Base-by-base conservation (phyloP, 2,329 filamentous ascomycete species). In the Drechslerella coelobrocha region DNA sequence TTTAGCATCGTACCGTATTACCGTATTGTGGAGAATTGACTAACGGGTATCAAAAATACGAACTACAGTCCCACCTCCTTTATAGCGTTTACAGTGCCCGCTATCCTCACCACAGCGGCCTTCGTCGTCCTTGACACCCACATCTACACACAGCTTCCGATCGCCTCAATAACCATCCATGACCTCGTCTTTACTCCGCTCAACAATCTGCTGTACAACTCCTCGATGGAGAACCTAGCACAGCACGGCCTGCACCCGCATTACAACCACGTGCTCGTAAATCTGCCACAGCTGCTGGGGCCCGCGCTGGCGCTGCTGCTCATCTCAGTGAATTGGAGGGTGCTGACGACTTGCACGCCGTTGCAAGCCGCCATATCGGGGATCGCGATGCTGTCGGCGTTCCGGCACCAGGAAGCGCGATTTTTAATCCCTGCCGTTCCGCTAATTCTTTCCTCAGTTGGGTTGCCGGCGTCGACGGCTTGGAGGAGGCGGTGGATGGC, bases 101-200 rank as follows among this genome's bases (percentile, higher is more conserved):
- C 96, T 52, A 77, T 86, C 73, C 84, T 86, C 63, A 83, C 94
- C 75, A 77, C 86, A 60, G 76, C 85, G 60, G 88, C 89, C 72
- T 90, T 86, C 29, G 78, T 66, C 5, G 29, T 61, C 31, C 51
- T 72, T 19, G 68, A 72, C 31, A 72, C 68, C n/a, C 60, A 66
- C 41, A 55, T 72, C 8, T 72, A 72, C 48, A 72, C 66, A 17
- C 59, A 63, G 34, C 24, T 50, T 2, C 68, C 68, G 12, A 29
- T 66, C 24, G 14, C 23, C 21, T 45, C 31, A 9, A 10, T 72
- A 8, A 41, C 10, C 2, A 23, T 61, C 26, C 17, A 41, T 19
- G 34, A 72, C 34, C 79, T 81, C 2, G 76, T 84, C 57, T 78
- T 84, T 60, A 84, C 83, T 0, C 83, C 83, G 2, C 76, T 82